Conservation (phyloP, 495 filamentous ascomycete species). For the Talaromyces borbonicus region DNA sequence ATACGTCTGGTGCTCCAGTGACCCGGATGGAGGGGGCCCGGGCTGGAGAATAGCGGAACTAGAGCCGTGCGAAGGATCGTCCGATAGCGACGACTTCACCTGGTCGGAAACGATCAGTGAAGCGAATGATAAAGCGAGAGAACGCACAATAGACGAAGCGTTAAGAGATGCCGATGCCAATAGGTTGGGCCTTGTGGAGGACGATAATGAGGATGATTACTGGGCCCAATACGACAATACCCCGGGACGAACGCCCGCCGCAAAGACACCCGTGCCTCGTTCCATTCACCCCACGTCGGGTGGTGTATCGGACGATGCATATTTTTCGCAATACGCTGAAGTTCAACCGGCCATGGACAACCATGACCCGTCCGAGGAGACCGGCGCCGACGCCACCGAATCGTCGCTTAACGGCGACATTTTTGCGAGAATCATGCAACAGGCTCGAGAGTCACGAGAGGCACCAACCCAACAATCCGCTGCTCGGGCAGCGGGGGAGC, state of each 20-base stretch:
- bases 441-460: conserved; percentile 21
- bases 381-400: conserved; percentile 34
- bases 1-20: conserved; percentile 60
- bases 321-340: conserved; percentile 77
- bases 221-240: conserved; percentile 92
- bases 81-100: conserved; percentile 23
- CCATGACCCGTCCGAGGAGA: conserved; percentile 65
- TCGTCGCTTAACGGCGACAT: conserved; percentile 46
- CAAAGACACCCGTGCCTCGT: conserved; percentile 50
- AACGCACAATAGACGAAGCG: conserved; percentile 30
- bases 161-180: conserved; percentile 20
- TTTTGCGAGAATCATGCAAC: conserved; percentile 27
- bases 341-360: conserved; percentile 89
- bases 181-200: conserved; percentile 30
- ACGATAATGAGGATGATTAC: conserved; percentile 83
- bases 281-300: conserved; percentile 23
- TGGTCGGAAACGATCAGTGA: conserved; percentile 46
- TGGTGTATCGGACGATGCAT: conserved; percentile 36
- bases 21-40: conserved; percentile 55
- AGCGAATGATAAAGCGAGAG: conserved; percentile 34
- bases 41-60: conserved; percentile 84
- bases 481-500: conserved; percentile 8
- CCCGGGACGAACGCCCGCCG: conserved; percentile 63
- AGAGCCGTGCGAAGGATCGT: conserved; percentile 42
- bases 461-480: conserved; percentile 7